phyloP scores from a whole-genome alignment of 2,329 filamentous ascomycete species.

The Domatiomyces globalis region DNA sequence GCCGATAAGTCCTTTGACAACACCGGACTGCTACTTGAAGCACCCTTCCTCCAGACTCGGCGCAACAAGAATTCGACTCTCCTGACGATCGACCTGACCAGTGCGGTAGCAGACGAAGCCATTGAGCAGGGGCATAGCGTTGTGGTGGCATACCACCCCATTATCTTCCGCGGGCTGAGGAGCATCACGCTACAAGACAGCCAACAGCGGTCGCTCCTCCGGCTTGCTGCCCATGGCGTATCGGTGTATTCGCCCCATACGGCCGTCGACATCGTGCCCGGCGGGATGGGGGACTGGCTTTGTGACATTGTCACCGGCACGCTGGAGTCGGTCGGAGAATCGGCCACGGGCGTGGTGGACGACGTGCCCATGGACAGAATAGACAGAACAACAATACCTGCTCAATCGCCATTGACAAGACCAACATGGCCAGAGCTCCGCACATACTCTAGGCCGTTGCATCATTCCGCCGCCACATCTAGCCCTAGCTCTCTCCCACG shows the following conservation, averaged over 20 bases:
- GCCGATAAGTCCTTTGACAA: conserved; percentile 93
- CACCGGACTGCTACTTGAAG: conserved; percentile 66
- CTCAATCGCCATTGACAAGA: too few relatives aligned
- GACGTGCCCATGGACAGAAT: conserved; percentile 4
- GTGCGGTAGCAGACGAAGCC: conserved; percentile 77
- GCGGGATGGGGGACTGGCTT: conserved; percentile 87
- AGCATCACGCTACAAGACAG: conserved; percentile 69
- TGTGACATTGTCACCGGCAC: conserved; percentile 64
- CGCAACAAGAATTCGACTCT: conserved; percentile 54
- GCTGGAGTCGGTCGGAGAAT: conserved; percentile 17
- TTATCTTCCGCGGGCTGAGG: conserved; percentile 90
- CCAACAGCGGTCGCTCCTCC: conserved; percentile 73
- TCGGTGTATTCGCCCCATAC: conserved; percentile 96
- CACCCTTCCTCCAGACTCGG: conserved; percentile 44
- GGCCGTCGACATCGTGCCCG: conserved; percentile 72
- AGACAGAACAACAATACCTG: conserved; percentile 1
- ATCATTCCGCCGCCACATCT: neutral
- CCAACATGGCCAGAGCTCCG: too few relatives aligned
- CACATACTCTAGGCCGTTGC: neutral
- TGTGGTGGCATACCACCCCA: conserved; percentile 86
- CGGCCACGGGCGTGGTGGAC: conserved; percentile 17
- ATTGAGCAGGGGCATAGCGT: conserved; percentile 62
- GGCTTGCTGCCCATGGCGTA: conserved; percentile 70
- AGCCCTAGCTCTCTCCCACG: conserved; percentile 9
- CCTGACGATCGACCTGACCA: conserved; percentile 81